These are phyloP conservation scores for Catharanthus roseus DNA, from an alignment of 257 asterid species.

Conservation along the genomic window DNA sequence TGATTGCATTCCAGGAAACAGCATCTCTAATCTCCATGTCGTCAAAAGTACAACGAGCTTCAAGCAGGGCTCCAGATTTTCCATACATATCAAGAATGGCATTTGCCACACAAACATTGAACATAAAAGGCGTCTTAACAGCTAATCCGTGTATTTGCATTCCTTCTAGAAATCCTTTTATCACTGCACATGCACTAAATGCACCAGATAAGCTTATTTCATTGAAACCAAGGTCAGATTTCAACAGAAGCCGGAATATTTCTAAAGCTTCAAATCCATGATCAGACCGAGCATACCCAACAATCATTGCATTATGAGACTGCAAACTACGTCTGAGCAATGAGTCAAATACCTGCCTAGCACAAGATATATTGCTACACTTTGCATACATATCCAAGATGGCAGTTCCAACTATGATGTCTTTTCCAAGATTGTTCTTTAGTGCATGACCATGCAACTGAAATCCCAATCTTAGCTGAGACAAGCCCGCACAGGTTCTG, in stretches of 20 bases:
- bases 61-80: slow-evolving; percentile 57
- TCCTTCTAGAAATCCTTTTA: slow-evolving; percentile 51
- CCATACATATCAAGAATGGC: slow-evolving; percentile 87
- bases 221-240: slow-evolving; percentile 60
- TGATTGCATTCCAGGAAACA: slow-evolving; percentile 80
- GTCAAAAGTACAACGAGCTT: slow-evolving; percentile 55
- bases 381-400: slow-evolving; percentile 82
- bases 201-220: slow-evolving; percentile 78
- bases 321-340: slow-evolving; percentile 58
- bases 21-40: slow-evolving; percentile 73
- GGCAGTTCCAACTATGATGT: slow-evolving; percentile 74
- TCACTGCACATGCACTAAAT: slow-evolving; percentile 61
- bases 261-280: slow-evolving; percentile 53
- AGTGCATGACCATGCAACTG: slow-evolving; percentile 75
- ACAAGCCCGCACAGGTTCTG: slow-evolving; percentile 66
- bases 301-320: slow-evolving; percentile 71
- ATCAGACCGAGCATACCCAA: slow-evolving; percentile 67
- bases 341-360: slow-evolving; percentile 53
- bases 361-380: slow-evolving; percentile 44
- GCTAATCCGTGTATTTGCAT: slow-evolving; percentile 70
- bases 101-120: slow-evolving; percentile 63
- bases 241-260: slow-evolving; percentile 46
- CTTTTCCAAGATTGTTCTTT: slow-evolving; percentile 57
- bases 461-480: slow-evolving; percentile 46
- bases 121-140: slow-evolving; percentile 43